These are phyloP conservation scores for Talinum fruticosum DNA, from an alignment of 148 eudicot species.

Conservation along the genomic window DNA sequence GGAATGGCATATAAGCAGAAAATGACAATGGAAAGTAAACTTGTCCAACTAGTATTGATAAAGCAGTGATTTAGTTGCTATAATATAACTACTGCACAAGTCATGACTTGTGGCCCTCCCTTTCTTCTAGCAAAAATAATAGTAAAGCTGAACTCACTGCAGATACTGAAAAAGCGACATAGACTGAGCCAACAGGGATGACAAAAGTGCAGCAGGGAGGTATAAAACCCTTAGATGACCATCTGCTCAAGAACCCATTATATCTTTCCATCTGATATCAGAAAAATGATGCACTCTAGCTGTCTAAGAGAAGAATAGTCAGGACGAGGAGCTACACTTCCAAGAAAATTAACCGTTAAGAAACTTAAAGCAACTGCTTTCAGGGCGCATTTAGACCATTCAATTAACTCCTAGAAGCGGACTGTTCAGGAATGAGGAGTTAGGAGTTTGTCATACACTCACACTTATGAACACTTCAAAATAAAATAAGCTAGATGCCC, in stretches of 20 bases:
- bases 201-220: too few relatives aligned
- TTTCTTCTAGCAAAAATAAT: background rate
- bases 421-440: background rate
- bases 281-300: background rate
- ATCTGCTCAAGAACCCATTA: background rate
- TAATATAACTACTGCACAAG: background rate
- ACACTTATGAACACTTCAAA: background rate
- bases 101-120: background rate
- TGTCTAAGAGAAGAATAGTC: background rate
- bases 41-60: background rate
- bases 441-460: background rate
- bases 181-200: background rate
- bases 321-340: conserved; percentile 1
- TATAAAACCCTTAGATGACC: background rate
- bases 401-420: background rate
- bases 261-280: background rate
- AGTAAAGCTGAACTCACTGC: background rate
- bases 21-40: background rate
- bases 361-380: too few relatives aligned
- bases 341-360: background rate
- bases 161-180: background rate
- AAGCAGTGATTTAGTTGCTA: background rate
- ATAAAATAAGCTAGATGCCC: background rate
- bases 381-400: background rate
- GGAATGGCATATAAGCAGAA: too few relatives aligned